phyloP scores from a whole-genome alignment of 164 flowering plant genomes.

The Macadamia tetraphylla region DNA sequence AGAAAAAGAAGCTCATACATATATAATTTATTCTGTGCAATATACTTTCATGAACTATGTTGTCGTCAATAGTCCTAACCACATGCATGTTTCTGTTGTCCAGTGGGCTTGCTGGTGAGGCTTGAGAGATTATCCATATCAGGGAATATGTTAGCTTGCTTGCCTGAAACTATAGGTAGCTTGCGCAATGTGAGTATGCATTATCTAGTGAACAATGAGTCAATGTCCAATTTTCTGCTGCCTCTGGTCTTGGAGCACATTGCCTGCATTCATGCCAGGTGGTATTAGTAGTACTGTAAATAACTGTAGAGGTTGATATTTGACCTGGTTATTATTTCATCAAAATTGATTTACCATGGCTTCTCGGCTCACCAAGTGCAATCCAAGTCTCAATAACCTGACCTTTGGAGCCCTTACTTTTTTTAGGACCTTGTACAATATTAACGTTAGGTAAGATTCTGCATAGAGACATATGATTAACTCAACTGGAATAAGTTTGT shows the following conservation, averaged over 20 bases:
- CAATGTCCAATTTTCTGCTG: background rate
- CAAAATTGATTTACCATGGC: no score
- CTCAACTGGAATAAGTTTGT: no score
- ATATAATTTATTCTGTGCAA: conserved; percentile 1
- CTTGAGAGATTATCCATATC: conserved; percentile 79
- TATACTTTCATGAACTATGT: background rate
- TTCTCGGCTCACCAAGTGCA: no score
- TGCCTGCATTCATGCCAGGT: conserved; percentile 1
- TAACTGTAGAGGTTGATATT: background rate
- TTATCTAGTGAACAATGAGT: background rate
- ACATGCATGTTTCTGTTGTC: conserved; percentile 14
- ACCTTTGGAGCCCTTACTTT: no score
- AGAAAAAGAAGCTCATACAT: conserved; percentile 11
- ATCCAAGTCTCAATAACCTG: no score
- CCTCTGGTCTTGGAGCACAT: background rate
- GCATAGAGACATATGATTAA: no score
- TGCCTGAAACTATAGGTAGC: conserved; percentile 96
- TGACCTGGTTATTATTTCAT: background rate
- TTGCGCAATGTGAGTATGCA: conserved; percentile 79
- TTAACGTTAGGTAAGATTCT: no score
- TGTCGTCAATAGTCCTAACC: conserved; percentile 2
- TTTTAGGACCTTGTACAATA: no score
- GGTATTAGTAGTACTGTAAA: background rate
- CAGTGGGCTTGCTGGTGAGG: conserved; percentile 88
- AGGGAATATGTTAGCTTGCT: conserved; percentile 49